Evolutionary conservation across 129 eudicot species (phyloP), one percentile per base, ranked within the genome.

Genomic region (Arctium minus): DNA sequence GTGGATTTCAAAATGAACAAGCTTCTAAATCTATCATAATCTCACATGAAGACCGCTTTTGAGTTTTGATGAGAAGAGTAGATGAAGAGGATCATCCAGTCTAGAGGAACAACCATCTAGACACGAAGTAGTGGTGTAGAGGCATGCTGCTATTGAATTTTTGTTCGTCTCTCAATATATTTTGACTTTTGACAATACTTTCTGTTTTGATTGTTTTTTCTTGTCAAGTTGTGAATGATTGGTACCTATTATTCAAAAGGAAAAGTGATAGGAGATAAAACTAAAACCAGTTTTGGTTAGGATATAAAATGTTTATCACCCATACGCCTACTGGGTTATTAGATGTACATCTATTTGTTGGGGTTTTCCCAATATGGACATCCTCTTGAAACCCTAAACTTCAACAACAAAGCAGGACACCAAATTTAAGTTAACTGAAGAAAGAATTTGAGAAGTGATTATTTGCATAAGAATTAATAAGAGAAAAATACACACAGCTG

Each of bases 401-500:
- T 60, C 30, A 60, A 60, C 29, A 60, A 60, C 68, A 60, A 60
- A 60, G 68, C 30, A 60, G n/a, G 68, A 36, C 32, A 70, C 15
- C 27, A 22, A 40, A 42, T 79, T 6, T 27, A 64, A 62, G 80
- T 78, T 17, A 22, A 76, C n/a, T 29, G 31, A 38, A 5, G 44
- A 42, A 37, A 50, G 82, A 77, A 73, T 13, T 80, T 65, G 32
- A 31, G 68, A 44, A 60, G 17, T 30, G 22, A 38, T 60, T 38
- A 6, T 5, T 37, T 70, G 53, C 50, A 60, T 84, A 78, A 32
- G 53, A 72, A 15, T 10, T 15, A 77, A 17, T 17, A 68, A 32
- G 60, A 48, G 75, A 40, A 67, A 78, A 79, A 72, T 78, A 88
- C 93, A 4, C 73, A 93, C 99, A 87, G 74, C 97, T 91, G 74